Conservation (phyloP, 2,329 filamentous ascomycete genomes). For the Fonsecaea pedrosoi region DNA sequence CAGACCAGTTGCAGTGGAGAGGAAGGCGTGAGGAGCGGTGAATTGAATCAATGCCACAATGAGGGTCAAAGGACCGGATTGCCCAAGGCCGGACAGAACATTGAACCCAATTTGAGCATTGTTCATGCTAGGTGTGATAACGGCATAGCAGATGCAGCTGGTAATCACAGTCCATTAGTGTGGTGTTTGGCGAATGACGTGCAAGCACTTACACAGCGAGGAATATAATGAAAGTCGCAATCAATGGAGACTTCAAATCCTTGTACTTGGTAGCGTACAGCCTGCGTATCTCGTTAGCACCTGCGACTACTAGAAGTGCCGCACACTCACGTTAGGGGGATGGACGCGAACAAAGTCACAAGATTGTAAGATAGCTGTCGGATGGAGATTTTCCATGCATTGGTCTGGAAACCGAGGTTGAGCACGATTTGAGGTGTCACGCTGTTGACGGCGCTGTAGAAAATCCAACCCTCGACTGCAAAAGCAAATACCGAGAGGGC, state of each 20-base stretch:
- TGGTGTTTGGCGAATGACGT: constrained; percentile 15
- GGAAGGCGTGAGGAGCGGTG: constrained; percentile 60
- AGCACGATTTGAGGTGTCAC: constrained; percentile 59
- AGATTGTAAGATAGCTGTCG: constrained; percentile 57
- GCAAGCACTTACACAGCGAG: constrained; percentile 51
- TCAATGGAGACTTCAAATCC: constrained; percentile 56
- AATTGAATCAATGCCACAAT: constrained; percentile 61
- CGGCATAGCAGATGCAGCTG: constrained; percentile 56
- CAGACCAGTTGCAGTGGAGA: constrained; percentile 61
- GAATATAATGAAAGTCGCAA: constrained; percentile 57
- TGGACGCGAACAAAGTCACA: constrained; percentile 49
- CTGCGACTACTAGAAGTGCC: constrained; percentile 4
- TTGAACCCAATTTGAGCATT: constrained; percentile 57
- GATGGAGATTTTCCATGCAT: constrained; percentile 57
- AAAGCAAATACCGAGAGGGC: constrained; percentile 63
- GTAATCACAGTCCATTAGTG: neutral
- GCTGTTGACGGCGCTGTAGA: constrained; percentile 61
- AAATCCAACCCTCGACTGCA: constrained; percentile 65
- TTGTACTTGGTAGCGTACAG: constrained; percentile 58
- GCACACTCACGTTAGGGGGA: constrained; percentile 51
- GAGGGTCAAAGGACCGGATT: constrained; percentile 58
- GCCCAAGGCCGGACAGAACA: constrained; percentile 57
- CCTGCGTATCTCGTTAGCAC: constrained; percentile 28
- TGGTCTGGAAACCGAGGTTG: constrained; percentile 57
- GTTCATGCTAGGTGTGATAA: constrained; percentile 54